Evolutionary conservation across 2,329 filamentous ascomycete species (phyloP).

Genomic region (Xylariaceae sp.): DNA sequence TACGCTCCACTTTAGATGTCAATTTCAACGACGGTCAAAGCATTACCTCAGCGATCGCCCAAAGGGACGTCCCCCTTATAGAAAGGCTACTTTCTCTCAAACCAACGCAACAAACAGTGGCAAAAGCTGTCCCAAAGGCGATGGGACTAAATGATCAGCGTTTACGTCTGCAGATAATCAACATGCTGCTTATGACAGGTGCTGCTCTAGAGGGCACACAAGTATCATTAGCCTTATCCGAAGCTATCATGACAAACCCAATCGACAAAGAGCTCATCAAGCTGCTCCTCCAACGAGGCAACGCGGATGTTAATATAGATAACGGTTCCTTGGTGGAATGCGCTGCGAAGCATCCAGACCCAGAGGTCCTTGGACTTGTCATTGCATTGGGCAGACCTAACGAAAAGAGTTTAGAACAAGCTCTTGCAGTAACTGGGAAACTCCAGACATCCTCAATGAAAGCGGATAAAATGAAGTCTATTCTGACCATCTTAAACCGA

Average conservation of each 20-base stretch:
- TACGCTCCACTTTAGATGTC: conserved; percentile 50
- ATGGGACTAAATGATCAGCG: conserved; percentile 43
- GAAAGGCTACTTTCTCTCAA: conserved; percentile 42
- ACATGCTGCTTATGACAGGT: conserved; percentile 43
- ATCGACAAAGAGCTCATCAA: conserved; percentile 48
- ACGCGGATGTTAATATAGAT: conserved; percentile 50
- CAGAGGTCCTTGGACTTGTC: conserved; percentile 45
- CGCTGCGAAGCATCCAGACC: conserved; percentile 41
- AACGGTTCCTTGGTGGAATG: conserved; percentile 40
- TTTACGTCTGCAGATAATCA: conserved; percentile 44
- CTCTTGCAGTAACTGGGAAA: conserved; percentile 40
- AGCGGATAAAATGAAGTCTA: conserved; percentile 46
- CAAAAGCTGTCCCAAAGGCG: conserved; percentile 45
- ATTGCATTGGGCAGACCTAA: conserved; percentile 44
- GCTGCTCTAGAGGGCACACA: conserved; percentile 40
- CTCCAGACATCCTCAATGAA: conserved; percentile 44
- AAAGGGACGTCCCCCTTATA: conserved; percentile 45
- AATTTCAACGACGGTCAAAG: conserved; percentile 51
- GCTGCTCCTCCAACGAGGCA: conserved; percentile 47
- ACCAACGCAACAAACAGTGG: conserved; percentile 44
- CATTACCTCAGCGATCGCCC: conserved; percentile 44
- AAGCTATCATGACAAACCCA: conserved; percentile 40
- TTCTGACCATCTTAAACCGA: conserved; percentile 40
- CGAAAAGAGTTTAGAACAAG: conserved; percentile 39
- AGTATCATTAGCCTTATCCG: conserved; percentile 40